Evolutionary conservation across 257 asterid genomes (phyloP).

Genomic region (Ilex aquifolium): DNA sequence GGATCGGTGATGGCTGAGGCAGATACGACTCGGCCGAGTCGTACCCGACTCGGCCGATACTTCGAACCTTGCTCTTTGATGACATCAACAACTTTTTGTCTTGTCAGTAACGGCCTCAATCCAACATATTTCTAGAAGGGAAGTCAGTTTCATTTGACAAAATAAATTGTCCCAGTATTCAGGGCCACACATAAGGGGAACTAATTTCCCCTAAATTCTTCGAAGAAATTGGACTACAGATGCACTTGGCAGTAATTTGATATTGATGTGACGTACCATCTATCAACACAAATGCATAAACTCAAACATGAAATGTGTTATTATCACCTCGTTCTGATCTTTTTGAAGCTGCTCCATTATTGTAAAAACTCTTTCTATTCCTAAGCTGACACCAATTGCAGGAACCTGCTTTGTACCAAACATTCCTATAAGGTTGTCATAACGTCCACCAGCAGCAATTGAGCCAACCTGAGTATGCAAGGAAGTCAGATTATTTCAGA

Average conservation of each 20-base stretch:
- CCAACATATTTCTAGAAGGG: too few relatives aligned
- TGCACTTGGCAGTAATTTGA: background rate
- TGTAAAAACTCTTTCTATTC: constrained; percentile 86
- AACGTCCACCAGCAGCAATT: constrained; percentile 97
- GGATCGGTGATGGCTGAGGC: too few relatives aligned
- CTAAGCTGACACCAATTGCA: constrained; percentile 91
- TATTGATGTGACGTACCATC: too few relatives aligned
- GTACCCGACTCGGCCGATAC: too few relatives aligned
- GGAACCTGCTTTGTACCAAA: constrained; percentile 89
- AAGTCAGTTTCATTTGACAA: too few relatives aligned
- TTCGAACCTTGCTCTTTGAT: too few relatives aligned
- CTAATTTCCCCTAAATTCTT: background rate
- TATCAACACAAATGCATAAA: background rate
- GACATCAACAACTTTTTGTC: too few relatives aligned
- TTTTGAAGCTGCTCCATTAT: constrained; percentile 80
- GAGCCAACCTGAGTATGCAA: constrained; percentile 72
- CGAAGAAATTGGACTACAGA: background rate
- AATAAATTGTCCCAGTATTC: too few relatives aligned
- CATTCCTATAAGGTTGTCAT: constrained; percentile 83
- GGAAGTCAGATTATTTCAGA: background rate
- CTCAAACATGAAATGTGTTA: background rate
- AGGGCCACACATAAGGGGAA: too few relatives aligned
- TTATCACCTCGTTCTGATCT: constrained; percentile 55
- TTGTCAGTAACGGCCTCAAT: too few relatives aligned
- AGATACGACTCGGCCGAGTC: too few relatives aligned